Conservation (phyloP, 139 green algal species). For the Trebouxia sp. region DNA sequence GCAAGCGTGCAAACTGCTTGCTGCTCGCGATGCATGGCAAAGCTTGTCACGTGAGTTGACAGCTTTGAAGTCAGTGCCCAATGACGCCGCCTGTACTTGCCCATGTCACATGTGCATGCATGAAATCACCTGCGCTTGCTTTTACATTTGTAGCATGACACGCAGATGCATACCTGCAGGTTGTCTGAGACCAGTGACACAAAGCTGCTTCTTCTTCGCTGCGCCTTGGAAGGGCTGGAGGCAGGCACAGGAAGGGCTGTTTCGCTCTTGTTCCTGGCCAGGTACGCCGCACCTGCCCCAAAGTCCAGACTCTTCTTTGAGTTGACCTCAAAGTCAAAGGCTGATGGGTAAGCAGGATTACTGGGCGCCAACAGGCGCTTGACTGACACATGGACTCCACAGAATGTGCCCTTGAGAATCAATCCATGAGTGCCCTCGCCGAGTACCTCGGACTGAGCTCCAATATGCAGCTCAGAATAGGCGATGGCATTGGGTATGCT, state of each 20-base stretch:
- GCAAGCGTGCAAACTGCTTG: too few species aligned
- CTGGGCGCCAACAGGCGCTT: background rate
- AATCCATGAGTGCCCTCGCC: constrained; percentile 2
- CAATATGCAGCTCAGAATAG: constrained; percentile 14
- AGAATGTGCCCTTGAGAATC: constrained; percentile 27
- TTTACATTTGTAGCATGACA: too few species aligned
- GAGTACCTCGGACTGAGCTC: background rate
- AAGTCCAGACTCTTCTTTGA: constrained; percentile 4
- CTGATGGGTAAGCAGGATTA: constrained; percentile 6
- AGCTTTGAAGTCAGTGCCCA: too few species aligned
- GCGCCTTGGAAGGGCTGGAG: background rate
- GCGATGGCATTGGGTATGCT: constrained; percentile 21
- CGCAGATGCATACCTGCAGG: background rate
- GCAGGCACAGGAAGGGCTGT: background rate
- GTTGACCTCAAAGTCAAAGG: constrained; percentile 12
- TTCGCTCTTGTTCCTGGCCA: background rate
- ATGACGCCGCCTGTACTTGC: too few species aligned
- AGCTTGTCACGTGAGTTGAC: too few species aligned
- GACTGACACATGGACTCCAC: constrained; percentile 11
- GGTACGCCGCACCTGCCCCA: background rate
- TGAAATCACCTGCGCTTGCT: too few species aligned
- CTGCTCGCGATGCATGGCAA: too few species aligned
- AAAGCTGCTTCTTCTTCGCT: background rate
- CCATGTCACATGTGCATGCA: too few species aligned
- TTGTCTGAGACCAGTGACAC: constrained; percentile 1